Conservation (phyloP, 2,329 filamentous ascomycete species). For the Beauveria bassiana region DNA sequence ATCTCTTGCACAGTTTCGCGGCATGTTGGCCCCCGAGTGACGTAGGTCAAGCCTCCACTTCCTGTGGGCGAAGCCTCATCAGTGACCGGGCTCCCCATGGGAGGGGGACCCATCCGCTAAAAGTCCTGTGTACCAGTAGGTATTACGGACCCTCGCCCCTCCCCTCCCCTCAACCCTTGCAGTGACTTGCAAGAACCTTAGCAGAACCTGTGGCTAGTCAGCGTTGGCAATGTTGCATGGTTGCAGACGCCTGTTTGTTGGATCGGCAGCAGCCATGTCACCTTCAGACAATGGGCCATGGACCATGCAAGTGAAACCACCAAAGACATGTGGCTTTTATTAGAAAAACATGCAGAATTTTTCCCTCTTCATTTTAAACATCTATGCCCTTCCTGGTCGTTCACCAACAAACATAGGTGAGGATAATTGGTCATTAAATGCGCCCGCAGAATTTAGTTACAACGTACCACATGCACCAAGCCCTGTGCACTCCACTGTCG, state of each 20-base stretch:
- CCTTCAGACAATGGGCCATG: not conserved
- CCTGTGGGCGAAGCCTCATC: not conserved
- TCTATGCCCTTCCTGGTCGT: not conserved
- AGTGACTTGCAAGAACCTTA: no score
- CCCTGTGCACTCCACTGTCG: not conserved
- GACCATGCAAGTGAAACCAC: not conserved
- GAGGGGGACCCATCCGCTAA: not conserved
- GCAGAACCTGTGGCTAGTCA: no score
- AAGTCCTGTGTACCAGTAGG: no score
- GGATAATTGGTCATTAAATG: not conserved
- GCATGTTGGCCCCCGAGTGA: constrained; percentile 2
- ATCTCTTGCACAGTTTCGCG: not conserved
- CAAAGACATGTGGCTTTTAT: not conserved
- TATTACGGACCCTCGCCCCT: no score
- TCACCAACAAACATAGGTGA: not conserved
- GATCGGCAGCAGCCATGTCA: not conserved
- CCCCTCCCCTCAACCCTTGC: no score
- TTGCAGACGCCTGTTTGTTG: not conserved
- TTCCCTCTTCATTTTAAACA: not conserved
- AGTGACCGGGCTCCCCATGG: not conserved
- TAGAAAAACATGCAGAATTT: not conserved
- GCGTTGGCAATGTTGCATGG: not conserved
- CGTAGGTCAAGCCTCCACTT: not conserved
- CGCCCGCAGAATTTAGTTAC: not conserved
- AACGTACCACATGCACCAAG: not conserved